Conservation (phyloP, 2,329 filamentous ascomycete genomes). For the Elsinoe ampelina region DNA sequence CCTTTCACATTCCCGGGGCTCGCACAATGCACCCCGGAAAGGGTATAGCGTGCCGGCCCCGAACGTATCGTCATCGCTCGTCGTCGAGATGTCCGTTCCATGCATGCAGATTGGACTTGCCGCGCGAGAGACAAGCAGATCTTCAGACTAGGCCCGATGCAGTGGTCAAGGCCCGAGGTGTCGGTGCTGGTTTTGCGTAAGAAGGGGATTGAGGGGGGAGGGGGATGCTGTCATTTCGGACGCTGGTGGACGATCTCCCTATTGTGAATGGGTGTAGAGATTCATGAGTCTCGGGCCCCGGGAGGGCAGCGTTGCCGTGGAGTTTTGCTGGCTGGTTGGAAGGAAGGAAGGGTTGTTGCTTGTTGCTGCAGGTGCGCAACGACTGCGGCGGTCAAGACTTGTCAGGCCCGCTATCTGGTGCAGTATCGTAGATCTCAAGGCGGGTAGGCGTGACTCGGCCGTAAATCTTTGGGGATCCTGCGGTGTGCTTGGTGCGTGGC, state of each 20-base stretch:
- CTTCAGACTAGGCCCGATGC: neutral
- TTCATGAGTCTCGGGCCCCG: too few relatives aligned
- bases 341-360: too few relatives aligned
- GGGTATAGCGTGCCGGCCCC: neutral
- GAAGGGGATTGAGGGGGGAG: too few relatives aligned
- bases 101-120: neutral
- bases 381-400: too few relatives aligned
- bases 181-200: neutral
- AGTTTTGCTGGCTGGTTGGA: neutral
- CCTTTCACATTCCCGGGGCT: neutral
- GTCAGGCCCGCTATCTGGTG: too few relatives aligned
- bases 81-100: neutral
- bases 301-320: too few relatives aligned
- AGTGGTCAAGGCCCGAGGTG: neutral
- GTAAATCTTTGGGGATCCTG: neutral
- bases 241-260: too few relatives aligned
- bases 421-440: neutral
- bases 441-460: neutral
- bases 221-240: too few relatives aligned
- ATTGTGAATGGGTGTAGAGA: too few relatives aligned
- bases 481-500: neutral
- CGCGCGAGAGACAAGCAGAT: too few relatives aligned
- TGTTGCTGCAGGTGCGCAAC: too few relatives aligned
- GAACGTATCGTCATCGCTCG: neutral
- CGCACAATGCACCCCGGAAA: neutral